A percentile compares a stretch with the other conserved stretches of the same genome.
phyloP scores from a whole-genome alignment of 495 filamentous ascomycete species.

The Ramalina peruviana region DNA sequence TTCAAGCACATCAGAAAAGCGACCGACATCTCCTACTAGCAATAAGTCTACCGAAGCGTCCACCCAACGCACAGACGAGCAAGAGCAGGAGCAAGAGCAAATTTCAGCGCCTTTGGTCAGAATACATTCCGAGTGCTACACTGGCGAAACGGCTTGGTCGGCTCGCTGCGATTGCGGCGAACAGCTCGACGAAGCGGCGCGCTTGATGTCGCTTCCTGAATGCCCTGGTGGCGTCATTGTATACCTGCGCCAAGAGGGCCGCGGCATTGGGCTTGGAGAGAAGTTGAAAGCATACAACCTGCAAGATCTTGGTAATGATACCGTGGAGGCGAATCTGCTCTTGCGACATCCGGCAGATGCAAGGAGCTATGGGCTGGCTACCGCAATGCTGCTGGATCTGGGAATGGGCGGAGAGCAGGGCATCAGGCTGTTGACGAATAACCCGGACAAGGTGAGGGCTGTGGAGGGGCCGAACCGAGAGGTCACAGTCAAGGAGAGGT shows the following conservation, averaged over 20 bases:
- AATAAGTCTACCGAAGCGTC: slow-evolving; percentile 8
- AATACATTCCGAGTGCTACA: slow-evolving; percentile 98
- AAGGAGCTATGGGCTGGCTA: slow-evolving; percentile 84
- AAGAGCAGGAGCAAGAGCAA: slow-evolving; percentile 1
- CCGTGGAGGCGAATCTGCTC: slow-evolving; percentile 87
- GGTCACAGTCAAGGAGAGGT: slow-evolving; percentile 74
- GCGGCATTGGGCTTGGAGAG: slow-evolving; percentile 85
- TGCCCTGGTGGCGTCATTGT: slow-evolving; percentile 77
- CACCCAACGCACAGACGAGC: not conserved
- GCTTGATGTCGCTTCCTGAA: slow-evolving; percentile 72
- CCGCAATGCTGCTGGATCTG: slow-evolving; percentile 82
- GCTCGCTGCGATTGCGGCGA: slow-evolving; percentile 96
- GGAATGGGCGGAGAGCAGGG: slow-evolving; percentile 53
- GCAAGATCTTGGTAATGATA: slow-evolving; percentile 89
- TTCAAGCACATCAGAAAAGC: not conserved
- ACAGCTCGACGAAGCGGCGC: slow-evolving; percentile 89
- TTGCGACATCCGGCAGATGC: slow-evolving; percentile 90
- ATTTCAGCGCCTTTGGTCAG: slow-evolving; percentile 55
- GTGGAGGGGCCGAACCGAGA: slow-evolving; percentile 85
- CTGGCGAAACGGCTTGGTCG: slow-evolving; percentile 94
- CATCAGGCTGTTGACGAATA: slow-evolving; percentile 85
- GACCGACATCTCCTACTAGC: slow-evolving; percentile 5
- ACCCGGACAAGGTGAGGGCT: slow-evolving; percentile 90
- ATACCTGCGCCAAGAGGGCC: slow-evolving; percentile 89
- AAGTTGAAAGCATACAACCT: slow-evolving; percentile 98